These are phyloP conservation scores for Inga leiocalycina DNA, from an alignment of 306 rosid species.

Conservation along the genomic window DNA sequence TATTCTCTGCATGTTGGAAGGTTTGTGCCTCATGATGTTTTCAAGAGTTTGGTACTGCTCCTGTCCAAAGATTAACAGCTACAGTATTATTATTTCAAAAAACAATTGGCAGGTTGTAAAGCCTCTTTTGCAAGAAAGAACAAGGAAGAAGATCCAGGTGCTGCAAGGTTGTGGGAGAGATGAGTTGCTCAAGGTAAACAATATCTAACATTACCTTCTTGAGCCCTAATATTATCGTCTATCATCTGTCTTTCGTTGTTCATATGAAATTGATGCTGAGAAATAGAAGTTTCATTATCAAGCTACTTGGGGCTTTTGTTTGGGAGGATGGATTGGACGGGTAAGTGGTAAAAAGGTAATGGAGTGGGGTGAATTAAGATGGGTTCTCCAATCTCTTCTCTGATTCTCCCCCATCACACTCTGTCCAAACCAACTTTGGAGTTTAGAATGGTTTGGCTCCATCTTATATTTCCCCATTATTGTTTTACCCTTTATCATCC, in stretches of 20 bases:
- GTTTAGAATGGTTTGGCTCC: neutral
- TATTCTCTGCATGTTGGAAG: conserved; percentile 99
- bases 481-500: neutral
- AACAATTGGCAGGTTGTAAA: conserved; percentile 70
- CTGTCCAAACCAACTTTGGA: neutral
- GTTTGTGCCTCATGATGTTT: conserved; percentile 47
- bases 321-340: neutral
- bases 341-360: neutral
- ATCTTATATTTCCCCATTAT: neutral
- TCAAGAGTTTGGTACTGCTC: neutral
- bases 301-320: neutral
- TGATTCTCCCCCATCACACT: neutral
- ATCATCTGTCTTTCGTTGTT: neutral
- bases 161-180: conserved; percentile 89
- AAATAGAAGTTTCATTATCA: neutral
- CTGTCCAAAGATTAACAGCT: conserved; percentile 17
- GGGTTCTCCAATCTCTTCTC: neutral
- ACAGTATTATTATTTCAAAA: conserved; percentile 1
- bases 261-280: conserved; percentile 11
- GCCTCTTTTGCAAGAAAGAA: conserved; percentile 97
- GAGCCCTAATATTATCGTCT: neutral
- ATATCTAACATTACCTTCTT: neutral
- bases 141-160: conserved; percentile 86
- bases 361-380: neutral
- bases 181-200: conserved; percentile 75